Conservation (phyloP, 306 rosid species). For the Cucumis hystrix region DNA sequence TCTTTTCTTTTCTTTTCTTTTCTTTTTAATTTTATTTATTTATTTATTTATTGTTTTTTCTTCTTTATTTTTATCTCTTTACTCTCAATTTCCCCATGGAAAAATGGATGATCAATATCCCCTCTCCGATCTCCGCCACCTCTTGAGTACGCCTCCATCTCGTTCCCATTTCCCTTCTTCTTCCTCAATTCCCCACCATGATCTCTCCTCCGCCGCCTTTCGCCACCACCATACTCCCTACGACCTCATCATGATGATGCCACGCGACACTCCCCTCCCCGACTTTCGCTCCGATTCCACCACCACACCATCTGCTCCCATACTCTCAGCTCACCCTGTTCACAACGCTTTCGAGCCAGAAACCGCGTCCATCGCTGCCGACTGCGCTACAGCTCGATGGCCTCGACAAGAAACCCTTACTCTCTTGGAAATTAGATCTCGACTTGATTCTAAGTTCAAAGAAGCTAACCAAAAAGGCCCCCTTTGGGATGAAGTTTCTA, state of each 20-base stretch:
- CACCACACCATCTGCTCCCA: slow-evolving; percentile 13
- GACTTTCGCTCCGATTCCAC: slow-evolving; percentile 35
- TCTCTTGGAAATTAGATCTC: slow-evolving; percentile 92
- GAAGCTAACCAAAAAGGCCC: slow-evolving; percentile 97
- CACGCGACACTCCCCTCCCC: neutral
- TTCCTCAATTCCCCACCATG: slow-evolving; percentile 5
- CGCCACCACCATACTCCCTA: neutral
- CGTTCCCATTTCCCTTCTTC: neutral
- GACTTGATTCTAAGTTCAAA: slow-evolving; percentile 85
- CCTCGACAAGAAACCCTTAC: slow-evolving; percentile 97
- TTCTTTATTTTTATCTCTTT: too few relatives aligned
- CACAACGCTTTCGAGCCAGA: slow-evolving; percentile 51
- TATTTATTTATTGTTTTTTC: neutral
- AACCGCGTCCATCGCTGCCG: slow-evolving; percentile 32
- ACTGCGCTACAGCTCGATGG: slow-evolving; percentile 63
- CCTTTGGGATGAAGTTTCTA: slow-evolving; percentile 93
- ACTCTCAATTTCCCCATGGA: neutral
- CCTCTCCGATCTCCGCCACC: slow-evolving; percentile 10
- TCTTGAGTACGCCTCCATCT: neutral
- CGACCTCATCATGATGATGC: slow-evolving; percentile 9
- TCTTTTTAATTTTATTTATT: neutral
- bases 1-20: neutral
- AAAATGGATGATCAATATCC: slow-evolving; percentile 13
- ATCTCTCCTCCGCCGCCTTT: neutral
- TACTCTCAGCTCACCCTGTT: slow-evolving; percentile 14